Base-by-base conservation (phyloP, 768 basidiomycete species). In the Termitomyces sp. region DNA sequence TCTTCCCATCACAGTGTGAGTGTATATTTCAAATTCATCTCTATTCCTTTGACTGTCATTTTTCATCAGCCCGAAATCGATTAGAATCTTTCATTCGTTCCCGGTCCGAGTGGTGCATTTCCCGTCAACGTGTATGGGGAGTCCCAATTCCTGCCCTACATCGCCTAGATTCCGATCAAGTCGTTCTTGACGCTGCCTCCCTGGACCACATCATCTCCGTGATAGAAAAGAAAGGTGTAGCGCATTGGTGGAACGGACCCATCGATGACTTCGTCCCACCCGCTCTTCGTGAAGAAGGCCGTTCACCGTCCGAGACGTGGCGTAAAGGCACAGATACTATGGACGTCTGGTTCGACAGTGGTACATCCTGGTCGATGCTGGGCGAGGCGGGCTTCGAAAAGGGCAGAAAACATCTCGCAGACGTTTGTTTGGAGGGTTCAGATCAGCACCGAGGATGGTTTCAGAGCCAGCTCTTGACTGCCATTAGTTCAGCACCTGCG, bases 391-490 rank as follows among this genome's bases (percentile, higher is more conserved):
- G 73, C 20, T 73, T 76, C 18, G 62, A 56, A 13, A 66, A 66
- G 38, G 63, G 55, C 49, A 70, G 77, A 64, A 74, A 70, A 35
- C 76, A 81, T 55, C 75, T 79, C 46, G 92, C 95, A 1, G 95
- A 98, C 68, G 81, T 98, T 33, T 96, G 93, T 70, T 76, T 99
- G 33, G 96, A 99, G 69, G 97, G 97, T 15, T 91, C 92, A 1
- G 96, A 99, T 74, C 96, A 98, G 73, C 96, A 99, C 73, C 89
- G 96, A 7, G 96, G 96, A 9, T 99, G 96, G 96, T 99, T 99
- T 79, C 97, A 99, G 74, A 96, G 94, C 60, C 90, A 93, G 65
- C 76, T 99, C 32, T 77, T 99, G 51, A 98, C 97, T 4, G 84
- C 87, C 11, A 75, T 96, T 20, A 85, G 86, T 3, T 77, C 84